These are phyloP conservation scores for Trichoderma sp. DNA, from an alignment of 2,329 filamentous ascomycete species.

Conservation along the genomic window DNA sequence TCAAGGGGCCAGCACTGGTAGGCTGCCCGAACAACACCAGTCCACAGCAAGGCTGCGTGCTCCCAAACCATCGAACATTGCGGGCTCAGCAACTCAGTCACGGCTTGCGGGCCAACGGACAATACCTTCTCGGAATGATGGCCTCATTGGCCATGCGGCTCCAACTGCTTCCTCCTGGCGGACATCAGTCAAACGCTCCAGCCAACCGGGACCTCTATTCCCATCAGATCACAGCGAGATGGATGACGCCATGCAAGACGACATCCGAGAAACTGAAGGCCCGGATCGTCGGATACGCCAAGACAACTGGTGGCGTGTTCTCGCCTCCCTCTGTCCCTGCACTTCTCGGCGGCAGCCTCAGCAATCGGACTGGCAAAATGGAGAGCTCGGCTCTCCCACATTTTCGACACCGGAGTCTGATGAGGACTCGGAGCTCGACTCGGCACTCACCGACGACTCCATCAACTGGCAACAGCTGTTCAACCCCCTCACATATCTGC, in stretches of 20 bases:
- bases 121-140: neutral
- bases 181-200: neutral
- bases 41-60: neutral
- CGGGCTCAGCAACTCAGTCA: neutral
- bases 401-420: slow-evolving; percentile 9
- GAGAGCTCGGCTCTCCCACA: slow-evolving; percentile 1
- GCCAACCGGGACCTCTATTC: neutral
- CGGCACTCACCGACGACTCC: slow-evolving; percentile 25
- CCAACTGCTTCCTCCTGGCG: neutral
- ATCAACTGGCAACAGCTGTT: slow-evolving; percentile 37
- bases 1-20: neutral
- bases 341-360: neutral
- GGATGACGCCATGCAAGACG: slow-evolving; percentile 34
- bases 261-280: slow-evolving; percentile 31
- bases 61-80: neutral
- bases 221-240: slow-evolving; percentile 32
- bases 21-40: neutral
- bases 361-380: neutral
- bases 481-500: slow-evolving; percentile 40
- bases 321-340: slow-evolving; percentile 30
- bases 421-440: slow-evolving; percentile 30
- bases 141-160: neutral
- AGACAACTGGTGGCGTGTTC: slow-evolving; percentile 30
- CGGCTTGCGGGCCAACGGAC: neutral
- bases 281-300: slow-evolving; percentile 25